Evolutionary conservation across 768 basidiomycete genomes (phyloP), one percentile per base, ranked within the genome.

Genomic region (Mycena filopes): DNA sequence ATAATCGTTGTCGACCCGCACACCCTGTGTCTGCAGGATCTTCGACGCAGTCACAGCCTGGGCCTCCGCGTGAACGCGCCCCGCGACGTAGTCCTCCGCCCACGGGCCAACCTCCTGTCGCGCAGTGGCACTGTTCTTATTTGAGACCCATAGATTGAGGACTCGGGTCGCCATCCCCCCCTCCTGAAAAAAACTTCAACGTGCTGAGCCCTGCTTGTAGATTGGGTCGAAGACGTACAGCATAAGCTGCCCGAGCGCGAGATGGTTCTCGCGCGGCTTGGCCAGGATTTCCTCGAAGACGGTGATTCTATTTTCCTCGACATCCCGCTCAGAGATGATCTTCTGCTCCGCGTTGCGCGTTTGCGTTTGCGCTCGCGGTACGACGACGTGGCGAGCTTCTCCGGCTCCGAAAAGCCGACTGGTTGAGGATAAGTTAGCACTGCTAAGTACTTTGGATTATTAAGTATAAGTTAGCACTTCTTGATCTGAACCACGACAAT

Each of bases 81-180:
- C 31, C 20, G 31, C 21, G 3, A 36, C 49, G n/a, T 36, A 33
- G 0, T 51, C 49, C n/a, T 36, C 49, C n/a, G 33, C 21, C 11
- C 12, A 21, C 2, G 21, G 15, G 21, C 54, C 50, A 1, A 77
- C 68, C 29, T 71, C 54, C 2, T 50, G 29, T 3, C 63, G 55
- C 1, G 51, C 74, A 0, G 57, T 65, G 1, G 50, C 16, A 33
- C 67, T 74, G 43, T 73, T 75, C 6, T 64, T 59, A 0, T 23
- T 36, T 20, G 73, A 73, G 1, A 55, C 60, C 75, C 77, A 79
- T 58, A 69, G 70, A 40, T 76, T 58, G 2, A 81, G 65, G 3
- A 80, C 67, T 26, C 54, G 12, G 1, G 60, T 46, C 0, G 61
- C 63, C 21, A 36, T n/a, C 4, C 67, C 72, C 1, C 15, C 11